Base-by-base conservation (phyloP, 345 rosid genomes). In the Ceriops tagal region DNA sequence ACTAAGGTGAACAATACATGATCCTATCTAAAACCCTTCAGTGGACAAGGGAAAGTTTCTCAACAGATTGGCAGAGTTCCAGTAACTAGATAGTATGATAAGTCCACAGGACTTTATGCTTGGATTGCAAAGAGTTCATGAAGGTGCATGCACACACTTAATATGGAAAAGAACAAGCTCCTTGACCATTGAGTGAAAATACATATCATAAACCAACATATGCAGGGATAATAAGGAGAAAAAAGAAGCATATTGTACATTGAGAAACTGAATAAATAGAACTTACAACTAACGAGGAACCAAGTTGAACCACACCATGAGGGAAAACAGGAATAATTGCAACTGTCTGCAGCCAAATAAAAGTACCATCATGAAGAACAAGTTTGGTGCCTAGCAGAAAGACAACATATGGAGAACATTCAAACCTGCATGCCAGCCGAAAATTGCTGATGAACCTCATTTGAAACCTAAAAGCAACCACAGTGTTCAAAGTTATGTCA, bases 241-340 rank as follows among this genome's bases (percentile, higher is more conserved):
- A 24, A 56, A 24, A 21, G 5, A 24, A 24, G 10, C 28, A 56
- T 56, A 27, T 24, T 15, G 28, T 56, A 9, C 16, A 60, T 22
- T 11, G 18, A 35, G 31, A 4, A 24, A 56, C 59, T 8, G 4
- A 56, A 27, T 4, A 52, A 39, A 60, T 21, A 8, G 30, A 63
- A 79, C 98, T 87, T 84, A 95, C 99, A 58, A 85, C 68, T 20
- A 78, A 71, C 47, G 87, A 86, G 59, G 98, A 92, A 80, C 96
- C 99, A 53, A 96, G 86, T 68, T 92, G 98, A 83, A 96, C 83
- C 67, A 96, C 96, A 62, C 99, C 99, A 70, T 88, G 90, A 47
- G 90, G 91, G 53, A 75, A 79, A 73, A 90, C 87, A 6, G 99
- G 97, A 78, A 95, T 78, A 59, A 90, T 93, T n/a, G 85, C 95